Evolutionary conservation across 176 grass and related monocot species (phyloP), one percentile per base, ranked within the genome.

Genomic region (Musa acuminata): DNA sequence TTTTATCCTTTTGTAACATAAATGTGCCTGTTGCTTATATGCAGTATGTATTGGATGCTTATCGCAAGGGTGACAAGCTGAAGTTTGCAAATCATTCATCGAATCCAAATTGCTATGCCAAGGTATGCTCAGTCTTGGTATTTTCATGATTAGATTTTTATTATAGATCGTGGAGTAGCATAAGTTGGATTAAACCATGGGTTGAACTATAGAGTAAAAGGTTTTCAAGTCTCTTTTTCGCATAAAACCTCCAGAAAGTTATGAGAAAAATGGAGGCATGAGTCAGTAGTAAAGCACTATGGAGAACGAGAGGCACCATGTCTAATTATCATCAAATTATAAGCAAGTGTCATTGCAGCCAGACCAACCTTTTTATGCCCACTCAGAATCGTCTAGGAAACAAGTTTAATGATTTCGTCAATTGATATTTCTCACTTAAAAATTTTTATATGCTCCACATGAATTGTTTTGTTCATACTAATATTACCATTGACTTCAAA

Each of bases 61-160:
- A 89, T 71, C 90, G 94, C 78, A 98, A 93, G 77, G 94, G 94
- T 52, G 94, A 98, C 58, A 98, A 98, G 82, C 57, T 98, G 8
- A 93, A 98, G 79, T 98, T 98, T 19, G 94, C 94, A 85, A 98
- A 98, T 80, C 94, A 98, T 82, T 98, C 94, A 19, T 88, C 90
- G 53, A 98, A 68, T 71, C 94, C 94, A 19, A 98, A 98, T 82
- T 98, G 94, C 75, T 98, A 85, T 72, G 94, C 94, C 19, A 98
- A 93, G 90, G 94, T 93, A 87, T 51, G 48, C 14, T 64, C 7
- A 75, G 27, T 65, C 24, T 48, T 78, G 52, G 10, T 25, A 19
- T 78, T 35, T 50, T 48, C 16, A 49, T 43, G 35, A 43, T 43
- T 43, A 43, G 20, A 8, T 11, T 21, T 70, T n/a, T 48, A 13